Evolutionary conservation across 257 asterid species (phyloP).

Genomic region (Perilla frutescens): DNA sequence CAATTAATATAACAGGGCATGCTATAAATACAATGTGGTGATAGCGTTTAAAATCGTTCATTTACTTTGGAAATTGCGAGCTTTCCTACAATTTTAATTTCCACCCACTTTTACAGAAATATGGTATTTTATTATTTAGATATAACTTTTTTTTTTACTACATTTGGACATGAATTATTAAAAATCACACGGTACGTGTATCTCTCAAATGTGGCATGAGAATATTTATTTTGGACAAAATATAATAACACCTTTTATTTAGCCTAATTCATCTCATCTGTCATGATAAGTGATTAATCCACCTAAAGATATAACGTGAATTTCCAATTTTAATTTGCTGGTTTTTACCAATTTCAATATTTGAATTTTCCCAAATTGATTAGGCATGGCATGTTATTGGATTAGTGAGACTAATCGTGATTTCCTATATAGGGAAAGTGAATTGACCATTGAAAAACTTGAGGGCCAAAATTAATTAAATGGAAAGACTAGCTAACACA

Average conservation of each 20-base stretch:
- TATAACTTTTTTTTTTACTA: background rate
- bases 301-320: background rate
- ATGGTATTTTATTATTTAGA: background rate
- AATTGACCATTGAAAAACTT: conserved; percentile 8
- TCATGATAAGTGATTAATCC: background rate
- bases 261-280: conserved; percentile 17
- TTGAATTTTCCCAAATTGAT: conserved; percentile 4
- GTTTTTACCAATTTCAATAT: background rate
- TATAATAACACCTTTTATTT: conserved; percentile 16
- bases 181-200: background rate
- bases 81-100: no score
- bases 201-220: conserved; percentile 19
- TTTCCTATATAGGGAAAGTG: conserved; percentile 5
- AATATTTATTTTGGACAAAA: background rate
- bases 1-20: no score
- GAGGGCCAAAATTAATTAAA: background rate
- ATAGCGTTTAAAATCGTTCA: background rate
- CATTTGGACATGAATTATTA: background rate
- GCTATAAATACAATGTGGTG: no score
- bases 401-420: conserved; percentile 10
- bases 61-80: background rate
- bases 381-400: conserved; percentile 8
- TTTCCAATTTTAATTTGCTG: background rate
- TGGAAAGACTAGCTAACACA: background rate
- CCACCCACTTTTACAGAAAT: background rate